Percentiles rank a stretch among this genome's conserved stretches.
Conservation (phyloP, 2,329 filamentous ascomycete species). For the Aureobasidium lini region DNA sequence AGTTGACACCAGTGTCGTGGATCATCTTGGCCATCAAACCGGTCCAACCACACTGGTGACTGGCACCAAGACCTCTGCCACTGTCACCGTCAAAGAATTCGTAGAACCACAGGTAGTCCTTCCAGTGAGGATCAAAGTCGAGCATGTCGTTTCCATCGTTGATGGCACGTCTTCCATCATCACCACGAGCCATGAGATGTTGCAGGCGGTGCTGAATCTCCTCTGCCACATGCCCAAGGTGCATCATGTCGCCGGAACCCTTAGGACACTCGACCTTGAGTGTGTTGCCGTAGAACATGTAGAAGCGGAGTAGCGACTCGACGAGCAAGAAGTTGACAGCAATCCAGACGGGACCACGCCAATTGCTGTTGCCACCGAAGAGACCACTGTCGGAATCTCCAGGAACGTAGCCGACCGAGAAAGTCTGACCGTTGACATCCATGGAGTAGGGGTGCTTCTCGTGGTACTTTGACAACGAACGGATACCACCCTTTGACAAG, state of each 20-base stretch:
- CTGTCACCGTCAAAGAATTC: constrained; percentile 95
- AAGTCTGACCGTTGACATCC: constrained; percentile 88
- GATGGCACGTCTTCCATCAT: constrained; percentile 81
- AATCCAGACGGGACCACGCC: constrained; percentile 90
- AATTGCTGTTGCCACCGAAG: constrained; percentile 97
- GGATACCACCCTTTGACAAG: constrained; percentile 79
- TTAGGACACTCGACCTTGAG: constrained; percentile 91
- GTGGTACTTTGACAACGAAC: constrained; percentile 86
- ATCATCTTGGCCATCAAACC: constrained; percentile 94
- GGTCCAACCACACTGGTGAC: constrained; percentile 95
- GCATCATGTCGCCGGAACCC: constrained; percentile 90
- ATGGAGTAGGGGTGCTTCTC: constrained; percentile 86
- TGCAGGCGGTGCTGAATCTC: constrained; percentile 92
- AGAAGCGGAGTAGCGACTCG: constrained; percentile 90
- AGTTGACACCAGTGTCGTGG: constrained; percentile 87
- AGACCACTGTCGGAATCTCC: constrained; percentile 95
- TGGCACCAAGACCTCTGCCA: constrained; percentile 81
- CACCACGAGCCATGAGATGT: constrained; percentile 77
- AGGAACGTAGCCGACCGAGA: constrained; percentile 80
- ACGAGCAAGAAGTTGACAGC: constrained; percentile 93
- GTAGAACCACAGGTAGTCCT: constrained; percentile 89
- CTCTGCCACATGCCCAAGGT: constrained; percentile 87
- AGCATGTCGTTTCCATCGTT: constrained; percentile 78
- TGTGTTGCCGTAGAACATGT: constrained; percentile 86
- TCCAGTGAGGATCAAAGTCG: constrained; percentile 90